These are phyloP conservation scores for Eimeria praecox DNA, from an alignment of 169 alveolate species.

Conservation along the genomic window DNA sequence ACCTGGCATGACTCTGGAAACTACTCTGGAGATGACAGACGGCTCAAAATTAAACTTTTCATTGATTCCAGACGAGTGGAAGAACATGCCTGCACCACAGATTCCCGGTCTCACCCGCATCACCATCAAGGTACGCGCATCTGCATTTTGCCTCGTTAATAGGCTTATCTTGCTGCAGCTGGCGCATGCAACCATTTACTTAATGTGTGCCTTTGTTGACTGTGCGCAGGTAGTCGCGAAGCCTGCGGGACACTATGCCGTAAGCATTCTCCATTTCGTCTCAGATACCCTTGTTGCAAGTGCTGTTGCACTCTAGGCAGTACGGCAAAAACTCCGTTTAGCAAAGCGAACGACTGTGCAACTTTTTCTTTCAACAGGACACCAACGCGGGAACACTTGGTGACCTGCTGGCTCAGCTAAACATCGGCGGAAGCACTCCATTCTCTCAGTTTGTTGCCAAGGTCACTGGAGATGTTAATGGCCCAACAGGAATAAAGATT, in stretches of 20 bases:
- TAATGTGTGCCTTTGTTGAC: not conserved
- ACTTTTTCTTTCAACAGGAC: not conserved
- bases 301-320: not conserved
- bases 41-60: slow-evolving; percentile 12
- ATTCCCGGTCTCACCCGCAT: slow-evolving; percentile 59
- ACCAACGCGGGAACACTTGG: slow-evolving; percentile 1
- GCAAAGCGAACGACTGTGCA: not conserved
- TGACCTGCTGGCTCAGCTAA: not conserved
- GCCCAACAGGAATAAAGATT: slow-evolving; percentile 28
- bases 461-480: slow-evolving; percentile 20
- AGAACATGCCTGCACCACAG: slow-evolving; percentile 33
- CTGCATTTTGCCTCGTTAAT: not conserved
- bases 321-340: not conserved
- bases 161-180: not conserved
- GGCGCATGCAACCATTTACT: not conserved
- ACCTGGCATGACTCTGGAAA: slow-evolving; percentile 42
- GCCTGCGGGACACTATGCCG: slow-evolving; percentile 41
- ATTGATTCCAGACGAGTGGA: slow-evolving; percentile 33
- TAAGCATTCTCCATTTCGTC: not conserved
- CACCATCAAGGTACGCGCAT: slow-evolving; percentile 10
- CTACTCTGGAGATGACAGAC: slow-evolving; percentile 14
- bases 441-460: slow-evolving; percentile 34
- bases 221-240: slow-evolving; percentile 24
- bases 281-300: not conserved
- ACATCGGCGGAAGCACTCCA: slow-evolving; percentile 42